A percentile compares a stretch with the other conserved stretches of the same genome.
Conservation (phyloP, 306 rosid genomes). For the Prunus campanulata region DNA sequence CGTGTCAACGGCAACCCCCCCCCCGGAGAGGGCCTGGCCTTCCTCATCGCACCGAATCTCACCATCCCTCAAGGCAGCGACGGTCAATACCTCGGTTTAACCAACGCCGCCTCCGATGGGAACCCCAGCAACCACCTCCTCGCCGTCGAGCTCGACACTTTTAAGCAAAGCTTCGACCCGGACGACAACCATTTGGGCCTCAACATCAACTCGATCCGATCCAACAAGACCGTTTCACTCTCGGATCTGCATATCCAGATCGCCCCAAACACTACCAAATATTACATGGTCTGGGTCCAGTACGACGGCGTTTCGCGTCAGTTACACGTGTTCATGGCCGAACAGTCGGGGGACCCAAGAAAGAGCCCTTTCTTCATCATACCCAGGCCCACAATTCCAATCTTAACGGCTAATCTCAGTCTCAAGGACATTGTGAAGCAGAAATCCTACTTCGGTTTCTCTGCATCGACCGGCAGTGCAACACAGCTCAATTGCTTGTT, state of each 20-base stretch:
- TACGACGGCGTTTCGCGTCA: slow-evolving; percentile 40
- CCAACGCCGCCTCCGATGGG: slow-evolving; percentile 66
- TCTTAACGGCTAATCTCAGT: slow-evolving; percentile 34
- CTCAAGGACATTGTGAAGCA: slow-evolving; percentile 26
- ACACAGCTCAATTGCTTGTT: slow-evolving; percentile 56
- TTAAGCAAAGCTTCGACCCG: slow-evolving; percentile 51
- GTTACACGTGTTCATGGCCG: slow-evolving; percentile 41
- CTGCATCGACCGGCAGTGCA: slow-evolving; percentile 59
- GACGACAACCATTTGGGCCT: slow-evolving; percentile 67
- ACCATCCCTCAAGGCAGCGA: slow-evolving; percentile 34
- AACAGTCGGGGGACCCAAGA: slow-evolving; percentile 5
- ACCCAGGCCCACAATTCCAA: slow-evolving; percentile 37
- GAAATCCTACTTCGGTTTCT: slow-evolving; percentile 57
- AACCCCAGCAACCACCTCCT: slow-evolving; percentile 39
- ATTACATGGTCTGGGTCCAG: slow-evolving; percentile 51
- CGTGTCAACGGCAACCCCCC: slow-evolving; percentile 14
- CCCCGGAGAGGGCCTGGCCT: slow-evolving; percentile 69
- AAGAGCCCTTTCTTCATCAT: neutral
- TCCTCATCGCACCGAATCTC: slow-evolving; percentile 13
- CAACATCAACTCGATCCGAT: slow-evolving; percentile 48
- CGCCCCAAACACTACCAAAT: slow-evolving; percentile 28
- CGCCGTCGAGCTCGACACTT: slow-evolving; percentile 72
- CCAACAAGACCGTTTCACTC: slow-evolving; percentile 33
- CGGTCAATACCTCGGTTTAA: slow-evolving; percentile 63
- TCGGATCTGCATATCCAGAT: slow-evolving; percentile 36